Evolutionary conservation across 768 basidiomycete species (phyloP).

Genomic region (Russula earlei): DNA sequence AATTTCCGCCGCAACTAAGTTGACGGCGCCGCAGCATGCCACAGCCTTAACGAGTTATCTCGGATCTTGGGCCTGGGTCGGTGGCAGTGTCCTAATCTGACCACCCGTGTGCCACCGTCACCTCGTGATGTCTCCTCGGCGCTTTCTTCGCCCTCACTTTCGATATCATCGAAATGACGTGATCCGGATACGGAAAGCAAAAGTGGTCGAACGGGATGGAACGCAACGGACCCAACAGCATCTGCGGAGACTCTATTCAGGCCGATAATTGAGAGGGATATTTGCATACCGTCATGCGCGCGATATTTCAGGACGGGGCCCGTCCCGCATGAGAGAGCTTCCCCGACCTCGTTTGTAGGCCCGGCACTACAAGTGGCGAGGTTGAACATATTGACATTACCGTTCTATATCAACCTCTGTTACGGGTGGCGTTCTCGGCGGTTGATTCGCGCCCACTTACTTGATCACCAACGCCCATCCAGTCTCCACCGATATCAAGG

Average conservation of each 20-base stretch:
- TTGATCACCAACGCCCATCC: constrained; percentile 59
- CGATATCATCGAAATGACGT: constrained; percentile 44
- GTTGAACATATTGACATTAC: constrained; percentile 52
- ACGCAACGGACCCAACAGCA: constrained; percentile 59
- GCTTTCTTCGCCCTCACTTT: neutral
- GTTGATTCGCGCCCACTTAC: constrained; percentile 32
- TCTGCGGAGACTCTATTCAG: constrained; percentile 34
- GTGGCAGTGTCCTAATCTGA: neutral
- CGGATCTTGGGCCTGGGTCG: neutral
- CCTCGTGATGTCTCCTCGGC: constrained; percentile 2
- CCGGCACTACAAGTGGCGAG: constrained; percentile 6
- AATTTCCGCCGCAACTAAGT: neutral
- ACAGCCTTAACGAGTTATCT: constrained; percentile 12
- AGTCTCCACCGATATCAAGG: constrained; percentile 56
- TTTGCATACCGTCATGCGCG: constrained; percentile 47
- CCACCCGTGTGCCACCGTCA: neutral
- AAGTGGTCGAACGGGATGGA: constrained; percentile 54
- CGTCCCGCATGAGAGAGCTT: neutral
- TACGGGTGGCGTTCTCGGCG: no score
- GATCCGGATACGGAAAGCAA: constrained; percentile 70
- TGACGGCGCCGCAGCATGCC: neutral
- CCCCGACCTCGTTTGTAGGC: neutral
- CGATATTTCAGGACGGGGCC: constrained; percentile 32
- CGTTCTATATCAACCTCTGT: no score
- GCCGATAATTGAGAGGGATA: neutral